Evolutionary conservation across 2,329 filamentous ascomycete species (phyloP).

Genomic region (Colletotrichum karsti): DNA sequence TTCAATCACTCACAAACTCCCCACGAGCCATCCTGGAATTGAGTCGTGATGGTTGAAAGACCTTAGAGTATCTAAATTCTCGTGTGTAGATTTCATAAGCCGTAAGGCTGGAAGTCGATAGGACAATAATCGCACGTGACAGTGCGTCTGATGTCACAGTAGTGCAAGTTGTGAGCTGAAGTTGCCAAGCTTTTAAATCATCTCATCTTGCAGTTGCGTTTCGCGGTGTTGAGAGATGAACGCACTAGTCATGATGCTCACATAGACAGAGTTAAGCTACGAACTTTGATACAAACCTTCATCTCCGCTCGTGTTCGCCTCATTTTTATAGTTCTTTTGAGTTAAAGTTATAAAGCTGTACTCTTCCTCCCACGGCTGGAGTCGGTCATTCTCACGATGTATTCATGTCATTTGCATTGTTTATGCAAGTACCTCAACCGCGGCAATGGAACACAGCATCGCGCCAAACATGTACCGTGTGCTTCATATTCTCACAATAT

Average conservation of each 20-base stretch:
- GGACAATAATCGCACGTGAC: too few species aligned
- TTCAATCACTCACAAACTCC: too few species aligned
- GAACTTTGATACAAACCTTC: background rate
- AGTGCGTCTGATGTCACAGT: too few species aligned
- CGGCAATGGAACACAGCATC: background rate
- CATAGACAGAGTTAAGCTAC: background rate
- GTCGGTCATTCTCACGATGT: background rate
- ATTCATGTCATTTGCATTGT: background rate
- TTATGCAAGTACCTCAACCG: background rate
- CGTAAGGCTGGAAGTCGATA: too few species aligned
- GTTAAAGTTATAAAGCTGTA: background rate
- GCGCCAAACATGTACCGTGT: background rate
- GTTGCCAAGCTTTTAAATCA: too few species aligned
- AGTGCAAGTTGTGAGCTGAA: too few species aligned
- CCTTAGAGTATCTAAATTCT: too few species aligned
- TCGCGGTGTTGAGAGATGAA: background rate
- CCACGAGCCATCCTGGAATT: too few species aligned
- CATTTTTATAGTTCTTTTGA: background rate
- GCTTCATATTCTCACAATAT: background rate
- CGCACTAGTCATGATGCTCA: background rate
- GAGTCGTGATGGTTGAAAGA: too few species aligned
- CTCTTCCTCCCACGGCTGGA: background rate
- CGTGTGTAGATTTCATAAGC: too few species aligned
- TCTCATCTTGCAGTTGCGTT: background rate
- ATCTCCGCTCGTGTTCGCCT: background rate